Base-by-base conservation (phyloP, 179 eudicot species). In the Sideroxylon spinosum region DNA sequence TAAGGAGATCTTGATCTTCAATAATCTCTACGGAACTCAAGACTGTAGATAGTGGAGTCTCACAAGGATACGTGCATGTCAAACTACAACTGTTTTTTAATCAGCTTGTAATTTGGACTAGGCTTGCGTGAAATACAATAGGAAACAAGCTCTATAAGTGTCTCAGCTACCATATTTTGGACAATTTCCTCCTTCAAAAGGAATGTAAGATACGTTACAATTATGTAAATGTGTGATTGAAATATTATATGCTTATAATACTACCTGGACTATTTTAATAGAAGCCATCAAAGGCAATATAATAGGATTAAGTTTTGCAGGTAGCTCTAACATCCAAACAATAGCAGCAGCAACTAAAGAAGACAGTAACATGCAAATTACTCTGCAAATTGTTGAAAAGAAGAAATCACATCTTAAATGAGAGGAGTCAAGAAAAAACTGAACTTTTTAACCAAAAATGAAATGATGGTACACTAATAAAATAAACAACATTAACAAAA, bases 231-330 rank as follows among this genome's bases (percentile, higher is more conserved):
- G 52, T 22, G 20, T 9, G 68, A 75, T n/a, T 29, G 13, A 75
- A 66, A 52, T 23, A 68, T 14, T 26, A 78, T 48, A 69, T 4
- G 22, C 9, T 23, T 20, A 74, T 9, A 76, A 26, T 9, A 7
- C 44, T 86, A 89, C 92, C 89, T 96, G 98, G 78, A 94, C 99
- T 84, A 92, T 89, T 79, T 89, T 96, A 53, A 96, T 81, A 46
- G 99, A 94, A 76, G 99, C 93, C 99, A 96, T 96, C 70, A 96
- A 68, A n/a, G 99, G 99, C 71, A 96, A 84, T 76, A 96, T 96
- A 71, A 96, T 88, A 9, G 97, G 94, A 79, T 94, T 96, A 25
- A 96, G 91, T 87, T 86, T 94, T 66, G 89, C 81, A 48, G 99
- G 99, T 82, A 96, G 97, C 79, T 88, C 89, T 22, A 97, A 90